A percentile compares a stretch with the other conserved stretches of the same genome.
phyloP scores from a whole-genome alignment of 2,329 filamentous ascomycete genomes.

The Clonostachys solani region DNA sequence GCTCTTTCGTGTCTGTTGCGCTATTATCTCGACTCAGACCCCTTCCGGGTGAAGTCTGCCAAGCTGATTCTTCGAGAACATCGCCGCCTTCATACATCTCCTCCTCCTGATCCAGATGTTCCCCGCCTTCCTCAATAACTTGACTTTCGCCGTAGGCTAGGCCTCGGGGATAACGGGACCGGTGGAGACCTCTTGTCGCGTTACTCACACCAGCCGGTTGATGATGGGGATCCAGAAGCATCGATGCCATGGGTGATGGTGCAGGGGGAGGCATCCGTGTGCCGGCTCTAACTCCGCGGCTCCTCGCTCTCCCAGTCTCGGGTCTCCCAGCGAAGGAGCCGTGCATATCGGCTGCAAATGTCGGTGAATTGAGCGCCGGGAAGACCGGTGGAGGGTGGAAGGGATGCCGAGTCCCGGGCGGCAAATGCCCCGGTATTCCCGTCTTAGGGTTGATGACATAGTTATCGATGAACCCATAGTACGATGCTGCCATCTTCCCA shows the following conservation, averaged over 20 bases:
- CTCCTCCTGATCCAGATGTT: constrained; percentile 38
- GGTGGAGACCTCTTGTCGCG: constrained; percentile 39
- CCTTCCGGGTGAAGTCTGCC: constrained; percentile 52
- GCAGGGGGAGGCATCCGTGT: constrained; percentile 13
- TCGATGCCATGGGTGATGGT: constrained; percentile 11
- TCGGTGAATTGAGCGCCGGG: constrained; percentile 64
- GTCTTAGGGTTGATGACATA: constrained; percentile 75
- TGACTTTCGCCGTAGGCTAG: constrained; percentile 41
- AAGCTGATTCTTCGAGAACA: constrained; percentile 52
- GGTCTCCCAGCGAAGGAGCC: constrained; percentile 36
- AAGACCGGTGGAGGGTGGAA: constrained; percentile 76
- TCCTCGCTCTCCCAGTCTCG: constrained; percentile 38
- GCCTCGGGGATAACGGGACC: constrained; percentile 36
- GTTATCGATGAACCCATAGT: constrained; percentile 91
- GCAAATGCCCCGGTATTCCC: constrained; percentile 57
- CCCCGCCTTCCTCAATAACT: constrained; percentile 52
- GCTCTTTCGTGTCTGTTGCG: constrained; percentile 34
- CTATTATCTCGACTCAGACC: constrained; percentile 49
- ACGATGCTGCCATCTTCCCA: constrained; percentile 96
- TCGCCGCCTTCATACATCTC: constrained; percentile 46
- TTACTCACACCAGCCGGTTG: constrained; percentile 54
- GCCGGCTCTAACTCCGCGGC: constrained; percentile 27
- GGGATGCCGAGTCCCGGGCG: constrained; percentile 43
- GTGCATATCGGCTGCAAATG: constrained; percentile 50
- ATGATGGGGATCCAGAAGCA: constrained; percentile 56